Base-by-base conservation (phyloP, 2,329 filamentous ascomycete species). In the Trichoderma sp. region DNA sequence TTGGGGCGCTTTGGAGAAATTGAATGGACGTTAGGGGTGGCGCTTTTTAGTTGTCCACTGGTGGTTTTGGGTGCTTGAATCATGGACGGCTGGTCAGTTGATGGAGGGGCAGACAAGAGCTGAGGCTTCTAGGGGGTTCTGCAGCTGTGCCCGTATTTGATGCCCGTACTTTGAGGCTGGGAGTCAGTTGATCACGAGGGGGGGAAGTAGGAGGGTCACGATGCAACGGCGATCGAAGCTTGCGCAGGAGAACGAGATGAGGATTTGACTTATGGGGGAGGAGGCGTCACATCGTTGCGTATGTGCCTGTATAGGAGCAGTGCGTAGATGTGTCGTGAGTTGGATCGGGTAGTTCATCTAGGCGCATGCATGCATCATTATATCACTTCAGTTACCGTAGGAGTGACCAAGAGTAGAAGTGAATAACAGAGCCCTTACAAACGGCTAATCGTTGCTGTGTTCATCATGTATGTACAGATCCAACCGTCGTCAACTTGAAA, bases 171-270 rank as follows among this genome's bases (percentile, higher is more conserved):
- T 47, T 21, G 43, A 47, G 43, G 47, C n/a, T 51, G 11, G 18
- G 47, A 21, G 47, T 51, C 47, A 51, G 47, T 51, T 51, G 64
- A 57, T 72, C 70, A 72, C 70, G 57, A 21, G n/a, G 4, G 24
- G 24, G 24, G 24, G 24, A 24, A 24, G 24, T 24, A 4, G 47
- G 47, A 12, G 36, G 61, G 70, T 72, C 70, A 72, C 70, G 70
- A 56, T 72, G 70, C 28, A 61, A 63, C 47, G 70, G 28, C 63
- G 70, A 72, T 72, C 70, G 64, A 69, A 63, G 70, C 70, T 72
- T 72, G 70, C 70, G 70, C 70, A 72, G 64, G 64, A 72, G 63
- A 66, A 24, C 51, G 18, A 66, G 61, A 71, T 71, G 62, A 66
- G 9, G 5, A 21, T 51, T 51, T 3, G 47, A 24, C 47, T 24